These are phyloP conservation scores for Silene coronaria DNA, from an alignment of 179 eudicot species.

Conservation along the genomic window DNA sequence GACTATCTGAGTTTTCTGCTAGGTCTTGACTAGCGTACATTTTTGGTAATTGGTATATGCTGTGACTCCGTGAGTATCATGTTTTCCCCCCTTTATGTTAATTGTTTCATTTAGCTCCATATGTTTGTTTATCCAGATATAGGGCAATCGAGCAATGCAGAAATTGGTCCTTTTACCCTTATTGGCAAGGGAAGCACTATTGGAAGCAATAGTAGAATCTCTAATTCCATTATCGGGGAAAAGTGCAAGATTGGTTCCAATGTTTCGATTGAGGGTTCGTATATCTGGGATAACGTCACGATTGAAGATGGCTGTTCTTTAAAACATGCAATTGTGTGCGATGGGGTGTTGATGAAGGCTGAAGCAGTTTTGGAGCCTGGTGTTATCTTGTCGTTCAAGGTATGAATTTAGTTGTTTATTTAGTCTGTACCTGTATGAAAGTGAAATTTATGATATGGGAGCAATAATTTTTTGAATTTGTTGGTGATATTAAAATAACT, in stretches of 20 bases:
- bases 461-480: no score
- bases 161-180: slow-evolving; percentile 72
- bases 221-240: slow-evolving; percentile 78
- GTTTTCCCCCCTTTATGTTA: not conserved
- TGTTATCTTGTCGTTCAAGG: slow-evolving; percentile 77
- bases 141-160: slow-evolving; percentile 60
- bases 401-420: slow-evolving; percentile 17
- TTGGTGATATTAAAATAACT: not conserved
- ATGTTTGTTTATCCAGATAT: slow-evolving; percentile 40
- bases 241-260: slow-evolving; percentile 80
- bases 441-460: no score
- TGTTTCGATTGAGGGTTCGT: slow-evolving; percentile 79
- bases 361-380: slow-evolving; percentile 85
- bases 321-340: slow-evolving; percentile 82
- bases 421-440: no score
- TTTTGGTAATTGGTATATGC: not conserved
- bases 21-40: not conserved
- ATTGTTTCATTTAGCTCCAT: not conserved
- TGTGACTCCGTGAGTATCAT: slow-evolving; percentile 11
- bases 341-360: slow-evolving; percentile 68
- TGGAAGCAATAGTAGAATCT: slow-evolving; percentile 55
- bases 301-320: slow-evolving; percentile 79
- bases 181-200: slow-evolving; percentile 67
- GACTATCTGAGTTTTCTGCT: not conserved
- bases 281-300: slow-evolving; percentile 76